Evolutionary conservation across 768 basidiomycete genomes (phyloP).

Genomic region (Collybia mongolica): DNA sequence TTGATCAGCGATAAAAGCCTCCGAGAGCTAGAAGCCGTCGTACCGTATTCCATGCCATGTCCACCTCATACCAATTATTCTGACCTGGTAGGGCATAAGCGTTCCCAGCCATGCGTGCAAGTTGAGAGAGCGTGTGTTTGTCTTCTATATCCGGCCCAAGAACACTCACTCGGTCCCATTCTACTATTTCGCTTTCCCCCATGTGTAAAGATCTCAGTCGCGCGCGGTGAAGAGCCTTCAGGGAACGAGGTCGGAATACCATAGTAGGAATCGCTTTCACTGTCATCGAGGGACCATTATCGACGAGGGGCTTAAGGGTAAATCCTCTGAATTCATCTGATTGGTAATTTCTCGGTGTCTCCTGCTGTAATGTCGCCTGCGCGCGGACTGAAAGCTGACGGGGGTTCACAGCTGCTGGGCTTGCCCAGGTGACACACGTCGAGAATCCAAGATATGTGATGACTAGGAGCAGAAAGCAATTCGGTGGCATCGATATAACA

Average conservation of each 20-base stretch:
- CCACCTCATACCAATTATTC: slow-evolving; percentile 82
- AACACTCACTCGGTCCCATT: slow-evolving; percentile 70
- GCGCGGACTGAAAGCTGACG: slow-evolving; percentile 12
- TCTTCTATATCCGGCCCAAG: slow-evolving; percentile 79
- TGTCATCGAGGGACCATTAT: slow-evolving; percentile 4
- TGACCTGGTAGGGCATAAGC: slow-evolving; percentile 78
- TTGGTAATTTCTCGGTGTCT: background rate
- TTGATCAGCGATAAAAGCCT: background rate
- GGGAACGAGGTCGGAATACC: slow-evolving; percentile 60
- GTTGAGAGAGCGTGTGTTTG: slow-evolving; percentile 72
- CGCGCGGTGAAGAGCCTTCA: slow-evolving; percentile 47
- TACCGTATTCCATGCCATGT: slow-evolving; percentile 67
- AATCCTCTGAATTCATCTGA: slow-evolving; percentile 8
- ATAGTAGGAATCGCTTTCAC: slow-evolving; percentile 52
- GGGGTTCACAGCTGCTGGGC: background rate
- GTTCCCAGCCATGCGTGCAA: slow-evolving; percentile 88
- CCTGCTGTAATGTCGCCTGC: slow-evolving; percentile 10
- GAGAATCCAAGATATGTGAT: background rate
- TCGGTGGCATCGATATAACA: slow-evolving; percentile 13
- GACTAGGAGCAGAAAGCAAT: slow-evolving; percentile 1
- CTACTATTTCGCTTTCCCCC: slow-evolving; percentile 47
- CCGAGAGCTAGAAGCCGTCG: slow-evolving; percentile 12
- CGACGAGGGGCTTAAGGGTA: background rate
- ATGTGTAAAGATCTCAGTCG: slow-evolving; percentile 49
- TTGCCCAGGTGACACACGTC: background rate